Percentiles rank a stretch among this genome's conserved stretches.
phyloP scores from a whole-genome alignment of 2,329 filamentous ascomycete species.

The Allantophomopsis lycopodina region DNA sequence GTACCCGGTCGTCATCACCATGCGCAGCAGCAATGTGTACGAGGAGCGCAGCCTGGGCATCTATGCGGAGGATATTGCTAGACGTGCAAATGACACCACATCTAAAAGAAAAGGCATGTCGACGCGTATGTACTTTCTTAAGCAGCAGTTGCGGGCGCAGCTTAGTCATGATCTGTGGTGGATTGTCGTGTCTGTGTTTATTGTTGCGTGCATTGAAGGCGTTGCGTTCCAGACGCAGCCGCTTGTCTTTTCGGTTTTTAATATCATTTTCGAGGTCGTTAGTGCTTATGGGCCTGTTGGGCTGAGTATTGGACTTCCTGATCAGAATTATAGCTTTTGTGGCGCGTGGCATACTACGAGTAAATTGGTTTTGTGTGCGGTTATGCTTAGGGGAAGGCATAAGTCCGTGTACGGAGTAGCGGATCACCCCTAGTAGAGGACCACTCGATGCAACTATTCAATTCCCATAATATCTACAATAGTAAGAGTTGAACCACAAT shows the following conservation, averaged over 20 bases:
- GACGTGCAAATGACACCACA: conserved; percentile 1
- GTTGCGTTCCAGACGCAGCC: conserved; percentile 27
- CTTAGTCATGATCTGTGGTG: conserved; percentile 56
- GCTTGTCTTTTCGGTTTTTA: conserved; percentile 39
- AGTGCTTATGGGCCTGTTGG: conserved; percentile 49
- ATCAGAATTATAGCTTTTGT: conserved; percentile 37
- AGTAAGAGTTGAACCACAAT: too few species aligned
- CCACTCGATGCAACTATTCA: too few species aligned
- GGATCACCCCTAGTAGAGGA: too few species aligned
- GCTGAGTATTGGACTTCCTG: conserved; percentile 39
- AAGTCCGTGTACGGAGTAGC: too few species aligned
- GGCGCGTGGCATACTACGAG: conserved; percentile 38
- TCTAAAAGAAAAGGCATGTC: not conserved
- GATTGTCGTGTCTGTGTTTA: conserved; percentile 43
- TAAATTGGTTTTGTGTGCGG: conserved; percentile 42
- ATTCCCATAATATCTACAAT: too few species aligned
- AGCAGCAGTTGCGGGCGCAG: conserved; percentile 43
- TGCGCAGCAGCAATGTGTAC: conserved; percentile 59
- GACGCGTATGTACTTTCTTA: not conserved
- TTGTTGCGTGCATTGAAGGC: conserved; percentile 47
- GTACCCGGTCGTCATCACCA: conserved; percentile 47
- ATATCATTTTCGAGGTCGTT: conserved; percentile 43
- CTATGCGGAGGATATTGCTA: conserved; percentile 19
- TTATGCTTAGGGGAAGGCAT: conserved; percentile 42
- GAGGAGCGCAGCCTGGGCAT: conserved; percentile 55